phyloP scores from a whole-genome alignment of 2,329 filamentous ascomycete species.

The Acrocalymma vagum region DNA sequence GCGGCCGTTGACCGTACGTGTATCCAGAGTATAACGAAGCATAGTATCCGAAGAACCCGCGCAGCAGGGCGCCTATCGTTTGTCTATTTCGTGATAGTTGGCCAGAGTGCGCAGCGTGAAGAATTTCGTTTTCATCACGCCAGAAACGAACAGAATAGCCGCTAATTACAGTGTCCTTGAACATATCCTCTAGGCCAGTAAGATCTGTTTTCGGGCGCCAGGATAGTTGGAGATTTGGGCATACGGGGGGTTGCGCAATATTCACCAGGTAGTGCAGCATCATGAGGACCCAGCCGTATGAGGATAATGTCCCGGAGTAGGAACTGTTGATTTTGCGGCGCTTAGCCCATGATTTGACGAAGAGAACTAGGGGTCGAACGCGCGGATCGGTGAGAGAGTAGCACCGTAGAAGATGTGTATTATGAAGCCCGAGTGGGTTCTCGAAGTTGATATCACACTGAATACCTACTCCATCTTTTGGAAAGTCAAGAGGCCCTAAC shows the following conservation, averaged over 20 bases:
- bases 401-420: slow-evolving; percentile 82
- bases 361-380: slow-evolving; percentile 80
- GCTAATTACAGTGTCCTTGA: slow-evolving; percentile 59
- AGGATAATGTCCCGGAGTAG: slow-evolving; percentile 85
- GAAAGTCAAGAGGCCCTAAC: slow-evolving; percentile 73
- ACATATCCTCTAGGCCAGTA: slow-evolving; percentile 44
- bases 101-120: slow-evolving; percentile 64
- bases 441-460: slow-evolving; percentile 94
- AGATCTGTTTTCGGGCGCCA: slow-evolving; percentile 34
- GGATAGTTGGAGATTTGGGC: slow-evolving; percentile 79
- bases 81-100: slow-evolving; percentile 74
- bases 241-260: slow-evolving; percentile 79
- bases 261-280: slow-evolving; percentile 91
- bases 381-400: slow-evolving; percentile 83
- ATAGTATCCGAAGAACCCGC: slow-evolving; percentile 90
- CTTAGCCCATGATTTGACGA: slow-evolving; percentile 93
- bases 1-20: slow-evolving; percentile 43
- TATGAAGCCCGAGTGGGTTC: slow-evolving; percentile 82
- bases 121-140: slow-evolving; percentile 76
- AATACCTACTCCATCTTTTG: slow-evolving; percentile 78
- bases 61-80: slow-evolving; percentile 73
- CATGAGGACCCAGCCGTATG: slow-evolving; percentile 93
- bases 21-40: slow-evolving; percentile 61
- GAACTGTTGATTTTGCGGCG: slow-evolving; percentile 84
- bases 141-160: slow-evolving; percentile 80